Base-by-base conservation (phyloP, 352 stramenopile genomes). In the Phytopythium kandeliae region DNA sequence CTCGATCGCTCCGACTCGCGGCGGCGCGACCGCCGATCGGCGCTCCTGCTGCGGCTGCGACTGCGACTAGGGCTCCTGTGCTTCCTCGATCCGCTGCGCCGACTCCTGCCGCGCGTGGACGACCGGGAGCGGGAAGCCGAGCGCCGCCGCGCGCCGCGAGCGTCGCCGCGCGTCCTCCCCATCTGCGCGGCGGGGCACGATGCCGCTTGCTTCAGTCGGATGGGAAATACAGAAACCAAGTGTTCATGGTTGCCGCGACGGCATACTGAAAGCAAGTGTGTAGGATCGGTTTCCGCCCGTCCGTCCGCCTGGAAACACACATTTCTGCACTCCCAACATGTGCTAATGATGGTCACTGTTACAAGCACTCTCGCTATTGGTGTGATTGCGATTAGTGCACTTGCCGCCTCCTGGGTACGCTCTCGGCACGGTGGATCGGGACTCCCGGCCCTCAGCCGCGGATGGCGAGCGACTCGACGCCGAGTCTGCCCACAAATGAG, bases 401-500 rank as follows among this genome's bases (percentile, higher is more conserved):
- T n/a, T n/a, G n/a, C n/a, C n/a, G n/a, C n/a, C n/a, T n/a, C n/a
- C n/a, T n/a, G n/a, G n/a, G n/a, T n/a, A n/a, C n/a, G n/a, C n/a
- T n/a, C n/a, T n/a, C n/a, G n/a, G n/a, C n/a, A n/a, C n/a, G n/a
- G n/a, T n/a, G n/a, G n/a, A n/a, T n/a, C n/a, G n/a, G n/a, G n/a
- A n/a, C n/a, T n/a, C n/a, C n/a, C n/a, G n/a, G n/a, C n/a, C n/a
- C n/a, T n/a, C n/a, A n/a, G n/a, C n/a, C n/a, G n/a, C n/a, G n/a
- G n/a, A n/a, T n/a, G n/a, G n/a, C n/a, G n/a, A n/a, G n/a, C n/a
- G n/a, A n/a, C n/a, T n/a, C n/a, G n/a, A n/a, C n/a, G n/a, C n/a
- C n/a, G n/a, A n/a, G n/a, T n/a, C n/a, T n/a, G n/a, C n/a, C n/a
- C 36, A 41, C 24, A 41, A 41, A 41, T 41, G 36, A 41, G 36